Base-by-base conservation (phyloP, 1,284 basidiomycete genomes). In the Sutorius eximius region DNA sequence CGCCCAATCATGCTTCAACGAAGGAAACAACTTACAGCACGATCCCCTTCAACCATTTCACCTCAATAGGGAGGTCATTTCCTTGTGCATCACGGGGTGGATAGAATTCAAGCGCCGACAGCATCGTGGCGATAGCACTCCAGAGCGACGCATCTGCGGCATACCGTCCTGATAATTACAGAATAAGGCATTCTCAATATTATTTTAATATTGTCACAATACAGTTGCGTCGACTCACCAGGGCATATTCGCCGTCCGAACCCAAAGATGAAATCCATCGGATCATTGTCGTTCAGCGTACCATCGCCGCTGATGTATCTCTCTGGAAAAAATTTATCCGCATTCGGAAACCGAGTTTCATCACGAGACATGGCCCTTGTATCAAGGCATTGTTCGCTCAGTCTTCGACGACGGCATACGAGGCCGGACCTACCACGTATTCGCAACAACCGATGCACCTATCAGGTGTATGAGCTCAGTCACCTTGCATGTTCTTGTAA, bases 291-390 rank as follows among this genome's bases (percentile, higher is more conserved):
- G 5, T 52, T 63, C 13, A 66, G 10, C 15, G 29, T 36, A 0
- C 61, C 63, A 9, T 63, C 32, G 4, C 47, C 49, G 10, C 22
- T 20, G 11, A 69, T 38, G 16, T 53, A 59, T 22, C 58, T 44
- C 24, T 67, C 65, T 0, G 65, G 53, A 16, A 44, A 27, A 20
- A 65, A 63, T 1, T 38, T 20, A 12, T 66, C 38, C 20, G 65
- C 41, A 10, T 66, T 41, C 4, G 56, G 58, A 15, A 64, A 69
- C 42, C 46, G 46, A 7, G 7, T 10, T 46, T 66, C 55, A 27
- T 61, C 57, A 13, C 58, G 48, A 16, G 63, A 64, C 41, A 69
- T 63, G 2, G 55, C 62, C 64, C 60, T 67, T 15, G 18, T 2
- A 38, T 12, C 11, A 12, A 18, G 11, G 5, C 18, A 24, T 20